Evolutionary conservation across 768 basidiomycete genomes (phyloP).

Genomic region (Auricularia sp.): DNA sequence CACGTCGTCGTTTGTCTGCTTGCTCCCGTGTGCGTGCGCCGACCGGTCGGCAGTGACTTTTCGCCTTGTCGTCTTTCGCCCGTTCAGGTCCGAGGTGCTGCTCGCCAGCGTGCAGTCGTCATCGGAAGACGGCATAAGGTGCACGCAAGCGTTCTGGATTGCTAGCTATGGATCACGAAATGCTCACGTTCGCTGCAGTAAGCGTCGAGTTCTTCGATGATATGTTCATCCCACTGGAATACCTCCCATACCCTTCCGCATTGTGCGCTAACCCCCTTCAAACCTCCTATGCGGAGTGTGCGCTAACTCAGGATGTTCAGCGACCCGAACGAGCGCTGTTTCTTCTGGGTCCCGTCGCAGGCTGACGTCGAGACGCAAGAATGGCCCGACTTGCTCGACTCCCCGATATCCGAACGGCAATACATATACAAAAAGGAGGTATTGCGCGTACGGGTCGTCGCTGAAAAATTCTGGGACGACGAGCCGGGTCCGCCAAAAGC

Average conservation of each 20-base stretch:
- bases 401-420: constrained; percentile 54
- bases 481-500: constrained; percentile 78
- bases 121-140: constrained; percentile 72
- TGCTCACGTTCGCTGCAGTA: constrained; percentile 34
- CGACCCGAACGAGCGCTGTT: constrained; percentile 71
- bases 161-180: not conserved
- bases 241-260: constrained; percentile 72
- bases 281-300: not conserved
- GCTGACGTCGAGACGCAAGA: constrained; percentile 39
- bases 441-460: constrained; percentile 67
- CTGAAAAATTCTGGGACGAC: constrained; percentile 76
- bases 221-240: constrained; percentile 68
- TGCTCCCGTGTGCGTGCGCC: not conserved
- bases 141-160: constrained; percentile 34
- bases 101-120: constrained; percentile 82
- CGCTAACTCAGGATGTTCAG: constrained; percentile 24
- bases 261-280: constrained; percentile 52
- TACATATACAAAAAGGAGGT: constrained; percentile 73
- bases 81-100: constrained; percentile 83
- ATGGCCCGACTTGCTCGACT: constrained; percentile 56
- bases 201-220: constrained; percentile 90
- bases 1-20: constrained; percentile 18
- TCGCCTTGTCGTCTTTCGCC: constrained; percentile 82
- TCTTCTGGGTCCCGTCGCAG: constrained; percentile 62
- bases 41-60: constrained; percentile 54